Evolutionary conservation across 2,329 filamentous ascomycete species (phyloP).

Genomic region (Diaporthe sp.): DNA sequence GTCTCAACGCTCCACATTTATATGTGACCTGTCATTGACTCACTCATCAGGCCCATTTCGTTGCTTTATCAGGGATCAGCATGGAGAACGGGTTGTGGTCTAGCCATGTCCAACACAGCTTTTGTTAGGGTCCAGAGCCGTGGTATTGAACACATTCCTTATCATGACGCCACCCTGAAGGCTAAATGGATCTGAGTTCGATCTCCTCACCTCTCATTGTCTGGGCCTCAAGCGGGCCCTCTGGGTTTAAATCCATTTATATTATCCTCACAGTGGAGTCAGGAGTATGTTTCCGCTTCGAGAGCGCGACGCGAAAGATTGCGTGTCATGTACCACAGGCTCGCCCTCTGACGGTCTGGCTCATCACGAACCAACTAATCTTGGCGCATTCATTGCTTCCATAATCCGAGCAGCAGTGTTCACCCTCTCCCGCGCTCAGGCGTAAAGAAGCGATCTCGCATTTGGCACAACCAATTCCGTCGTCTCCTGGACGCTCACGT

Average conservation of each 20-base stretch:
- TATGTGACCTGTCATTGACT: neutral
- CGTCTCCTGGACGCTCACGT: neutral
- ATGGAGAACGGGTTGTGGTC: neutral
- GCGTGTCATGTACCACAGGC: neutral
- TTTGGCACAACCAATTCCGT: neutral
- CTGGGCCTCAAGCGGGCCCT: neutral
- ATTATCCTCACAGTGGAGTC: neutral
- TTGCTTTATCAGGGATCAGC: conserved; percentile 3
- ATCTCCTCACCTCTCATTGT: neutral
- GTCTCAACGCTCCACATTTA: neutral
- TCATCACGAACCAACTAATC: neutral
- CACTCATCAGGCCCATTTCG: neutral
- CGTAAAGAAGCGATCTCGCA: neutral
- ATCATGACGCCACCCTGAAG: neutral
- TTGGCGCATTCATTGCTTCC: neutral
- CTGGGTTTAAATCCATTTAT: neutral
- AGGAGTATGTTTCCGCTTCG: neutral
- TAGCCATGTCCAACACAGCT: neutral
- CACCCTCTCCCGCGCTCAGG: neutral
- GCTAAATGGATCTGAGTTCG: too few relatives aligned
- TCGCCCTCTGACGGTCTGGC: neutral
- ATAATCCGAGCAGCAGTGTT: neutral
- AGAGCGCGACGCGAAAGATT: neutral
- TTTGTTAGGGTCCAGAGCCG: too few relatives aligned
- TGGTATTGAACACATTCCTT: neutral